Evolutionary conservation across 257 asterid genomes (phyloP).

Genomic region (Scutellaria galericulata): DNA sequence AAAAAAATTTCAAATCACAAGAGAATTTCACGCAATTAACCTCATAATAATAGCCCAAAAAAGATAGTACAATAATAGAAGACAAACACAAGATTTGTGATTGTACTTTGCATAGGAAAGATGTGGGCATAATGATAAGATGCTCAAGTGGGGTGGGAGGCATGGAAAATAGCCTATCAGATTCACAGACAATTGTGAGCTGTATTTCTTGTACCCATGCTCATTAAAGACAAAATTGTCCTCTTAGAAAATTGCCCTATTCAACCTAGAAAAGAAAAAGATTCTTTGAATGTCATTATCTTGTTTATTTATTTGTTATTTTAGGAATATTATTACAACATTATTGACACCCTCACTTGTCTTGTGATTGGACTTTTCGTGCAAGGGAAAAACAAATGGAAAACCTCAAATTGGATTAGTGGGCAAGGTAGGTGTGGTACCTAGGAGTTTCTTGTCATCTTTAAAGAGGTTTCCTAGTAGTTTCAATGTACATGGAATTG

Average conservation of each 20-base stretch:
- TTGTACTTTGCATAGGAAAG: slow-evolving; percentile 4
- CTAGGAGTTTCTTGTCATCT: slow-evolving; percentile 14
- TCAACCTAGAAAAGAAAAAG: neutral
- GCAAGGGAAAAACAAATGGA: neutral
- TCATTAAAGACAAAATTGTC: slow-evolving; percentile 22
- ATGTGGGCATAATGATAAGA: neutral
- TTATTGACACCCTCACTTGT: neutral
- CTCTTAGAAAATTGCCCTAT: neutral
- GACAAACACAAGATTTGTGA: slow-evolving; percentile 11
- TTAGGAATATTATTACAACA: neutral
- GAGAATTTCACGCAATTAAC: no score
- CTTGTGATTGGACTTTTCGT: slow-evolving; percentile 1
- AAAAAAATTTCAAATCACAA: no score
- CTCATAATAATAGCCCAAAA: neutral
- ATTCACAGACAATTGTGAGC: slow-evolving; percentile 17
- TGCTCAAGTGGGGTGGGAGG: slow-evolving; percentile 27
- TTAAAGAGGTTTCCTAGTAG: slow-evolving; percentile 6
- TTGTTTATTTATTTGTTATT: slow-evolving; percentile 14
- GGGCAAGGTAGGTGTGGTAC: slow-evolving; percentile 20
- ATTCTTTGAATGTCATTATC: slow-evolving; percentile 2
- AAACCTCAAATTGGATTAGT: slow-evolving; percentile 23
- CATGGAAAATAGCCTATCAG: neutral
- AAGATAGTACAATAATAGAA: slow-evolving; percentile 3
- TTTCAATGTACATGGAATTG: neutral
- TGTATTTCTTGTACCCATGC: slow-evolving; percentile 30